These are phyloP conservation scores for Clohesyomyces aquaticus DNA, from an alignment of 495 filamentous ascomycete species.

Conservation along the genomic window DNA sequence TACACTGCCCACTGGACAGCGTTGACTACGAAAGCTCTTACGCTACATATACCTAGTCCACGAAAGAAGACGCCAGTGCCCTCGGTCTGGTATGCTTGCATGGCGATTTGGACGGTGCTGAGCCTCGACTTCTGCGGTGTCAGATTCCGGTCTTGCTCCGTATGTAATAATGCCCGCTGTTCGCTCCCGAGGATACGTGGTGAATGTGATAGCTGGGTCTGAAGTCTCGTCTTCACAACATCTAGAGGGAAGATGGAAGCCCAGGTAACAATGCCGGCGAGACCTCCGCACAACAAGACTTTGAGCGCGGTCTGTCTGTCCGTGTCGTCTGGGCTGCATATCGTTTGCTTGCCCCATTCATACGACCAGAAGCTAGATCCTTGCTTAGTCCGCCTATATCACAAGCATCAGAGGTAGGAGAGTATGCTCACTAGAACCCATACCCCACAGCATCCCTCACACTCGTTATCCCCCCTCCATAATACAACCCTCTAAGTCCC, in stretches of 20 bases:
- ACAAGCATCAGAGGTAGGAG: conserved; percentile 2
- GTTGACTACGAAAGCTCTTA: conserved; percentile 85
- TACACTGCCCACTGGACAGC: conserved; percentile 82
- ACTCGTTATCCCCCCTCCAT: conserved; percentile 76
- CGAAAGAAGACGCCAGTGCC: conserved; percentile 73
- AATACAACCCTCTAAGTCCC: conserved; percentile 73
- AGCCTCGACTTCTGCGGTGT: conserved; percentile 38
- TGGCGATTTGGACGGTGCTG: conserved; percentile 65
- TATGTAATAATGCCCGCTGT: conserved; percentile 12
- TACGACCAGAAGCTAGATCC: conserved; percentile 78
- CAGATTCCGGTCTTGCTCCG: not conserved
- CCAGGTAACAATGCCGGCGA: conserved; percentile 86
- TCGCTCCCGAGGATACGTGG: conserved; percentile 2
- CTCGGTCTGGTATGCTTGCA: conserved; percentile 63
- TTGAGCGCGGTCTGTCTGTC: conserved; percentile 58
- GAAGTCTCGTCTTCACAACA: conserved; percentile 84
- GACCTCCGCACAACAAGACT: conserved; percentile 76
- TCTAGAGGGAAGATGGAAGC: conserved; percentile 84
- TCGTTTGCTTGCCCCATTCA: conserved; percentile 65
- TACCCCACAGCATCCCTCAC: conserved; percentile 84
- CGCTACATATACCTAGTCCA: conserved; percentile 76
- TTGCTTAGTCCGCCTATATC: conserved; percentile 8
- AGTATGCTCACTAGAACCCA: conserved; percentile 76
- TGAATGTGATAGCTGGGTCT: conserved; percentile 57
- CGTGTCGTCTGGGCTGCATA: conserved; percentile 49